phyloP scores from a whole-genome alignment of 2,329 filamentous ascomycete genomes.

The Phaeophleospora eucalypticola region DNA sequence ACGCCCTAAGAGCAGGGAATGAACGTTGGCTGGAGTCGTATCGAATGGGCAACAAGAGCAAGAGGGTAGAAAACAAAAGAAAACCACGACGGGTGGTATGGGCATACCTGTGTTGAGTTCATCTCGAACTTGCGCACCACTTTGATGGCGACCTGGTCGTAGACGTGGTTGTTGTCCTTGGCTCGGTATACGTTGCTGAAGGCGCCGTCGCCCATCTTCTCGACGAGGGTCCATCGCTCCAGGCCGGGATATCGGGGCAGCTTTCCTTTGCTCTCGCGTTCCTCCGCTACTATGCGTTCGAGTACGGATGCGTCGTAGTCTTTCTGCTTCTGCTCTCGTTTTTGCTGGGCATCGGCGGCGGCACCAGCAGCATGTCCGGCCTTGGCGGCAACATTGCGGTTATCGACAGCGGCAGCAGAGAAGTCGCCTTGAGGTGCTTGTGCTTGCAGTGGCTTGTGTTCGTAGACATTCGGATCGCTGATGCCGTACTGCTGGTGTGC shows the following conservation, averaged over 20 bases:
- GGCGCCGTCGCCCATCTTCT: slow-evolving; percentile 98
- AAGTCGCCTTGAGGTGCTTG: slow-evolving; percentile 51
- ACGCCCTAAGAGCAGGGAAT: slow-evolving; percentile 44
- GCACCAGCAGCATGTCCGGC: slow-evolving; percentile 63
- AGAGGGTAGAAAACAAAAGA: slow-evolving; percentile 19
- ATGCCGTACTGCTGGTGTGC: slow-evolving; percentile 43
- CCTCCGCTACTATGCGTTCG: slow-evolving; percentile 83
- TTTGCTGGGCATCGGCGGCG: slow-evolving; percentile 59
- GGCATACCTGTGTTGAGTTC: slow-evolving; percentile 95
- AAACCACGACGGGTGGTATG: slow-evolving; percentile 5
- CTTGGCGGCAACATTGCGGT: slow-evolving; percentile 63
- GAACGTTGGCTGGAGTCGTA: slow-evolving; percentile 20
- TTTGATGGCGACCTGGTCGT: slow-evolving; percentile 89
- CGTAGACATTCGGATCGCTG: slow-evolving; percentile 59
- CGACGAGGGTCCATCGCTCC: slow-evolving; percentile 78
- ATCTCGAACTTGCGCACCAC: slow-evolving; percentile 98
- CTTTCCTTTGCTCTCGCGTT: slow-evolving; percentile 79
- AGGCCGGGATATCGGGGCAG: slow-evolving; percentile 81
- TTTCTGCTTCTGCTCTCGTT: slow-evolving; percentile 45
- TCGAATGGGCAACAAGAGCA: slow-evolving; percentile 13
- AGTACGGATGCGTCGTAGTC: slow-evolving; percentile 63
- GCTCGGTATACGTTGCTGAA: slow-evolving; percentile 99
- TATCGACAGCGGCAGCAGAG: slow-evolving; percentile 59
- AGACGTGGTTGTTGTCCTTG: slow-evolving; percentile 65
- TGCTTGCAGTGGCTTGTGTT: slow-evolving; percentile 51